Percentiles rank a stretch among this genome's conserved stretches.
These are phyloP conservation scores for Hymenoscyphus fraxineus DNA, from an alignment of 2,329 filamentous ascomycete genomes.

Conservation along the genomic window DNA sequence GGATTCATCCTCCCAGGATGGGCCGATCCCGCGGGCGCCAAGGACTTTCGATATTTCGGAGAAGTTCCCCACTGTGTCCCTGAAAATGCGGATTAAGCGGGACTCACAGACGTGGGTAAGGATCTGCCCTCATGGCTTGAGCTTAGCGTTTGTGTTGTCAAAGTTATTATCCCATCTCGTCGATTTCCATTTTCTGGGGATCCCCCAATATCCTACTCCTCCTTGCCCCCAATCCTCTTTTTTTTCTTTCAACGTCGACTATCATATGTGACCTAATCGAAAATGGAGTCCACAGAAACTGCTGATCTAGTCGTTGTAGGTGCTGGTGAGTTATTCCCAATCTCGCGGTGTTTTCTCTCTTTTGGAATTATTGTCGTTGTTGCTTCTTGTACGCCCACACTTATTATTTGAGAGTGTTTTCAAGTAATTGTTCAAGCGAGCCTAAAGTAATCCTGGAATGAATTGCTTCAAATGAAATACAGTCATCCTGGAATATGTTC, in stretches of 20 bases:
- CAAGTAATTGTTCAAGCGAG: no score
- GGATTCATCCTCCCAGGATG: neutral
- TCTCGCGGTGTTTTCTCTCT: neutral
- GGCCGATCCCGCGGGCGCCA: neutral
- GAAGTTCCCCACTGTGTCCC: neutral
- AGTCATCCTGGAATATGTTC: no score
- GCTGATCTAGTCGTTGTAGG: conserved; percentile 38
- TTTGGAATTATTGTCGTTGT: no score
- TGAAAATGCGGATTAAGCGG: neutral
- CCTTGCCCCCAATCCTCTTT: neutral
- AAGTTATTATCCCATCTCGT: neutral
- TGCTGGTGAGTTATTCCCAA: conserved; percentile 44
- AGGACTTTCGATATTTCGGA: neutral
- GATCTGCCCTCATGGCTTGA: neutral
- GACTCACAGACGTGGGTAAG: no score
- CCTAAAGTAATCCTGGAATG: no score
- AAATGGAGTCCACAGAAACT: conserved; percentile 7
- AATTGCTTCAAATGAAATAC: no score
- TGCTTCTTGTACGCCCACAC: no score
- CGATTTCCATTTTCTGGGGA: neutral
- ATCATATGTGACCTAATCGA: neutral
- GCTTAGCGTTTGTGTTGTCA: neutral
- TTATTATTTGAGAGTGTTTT: no score
- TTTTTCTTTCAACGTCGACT: neutral
- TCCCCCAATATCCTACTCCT: neutral